phyloP scores from a whole-genome alignment of 305 asterid genomes.

The Fraxinus paxiana region DNA sequence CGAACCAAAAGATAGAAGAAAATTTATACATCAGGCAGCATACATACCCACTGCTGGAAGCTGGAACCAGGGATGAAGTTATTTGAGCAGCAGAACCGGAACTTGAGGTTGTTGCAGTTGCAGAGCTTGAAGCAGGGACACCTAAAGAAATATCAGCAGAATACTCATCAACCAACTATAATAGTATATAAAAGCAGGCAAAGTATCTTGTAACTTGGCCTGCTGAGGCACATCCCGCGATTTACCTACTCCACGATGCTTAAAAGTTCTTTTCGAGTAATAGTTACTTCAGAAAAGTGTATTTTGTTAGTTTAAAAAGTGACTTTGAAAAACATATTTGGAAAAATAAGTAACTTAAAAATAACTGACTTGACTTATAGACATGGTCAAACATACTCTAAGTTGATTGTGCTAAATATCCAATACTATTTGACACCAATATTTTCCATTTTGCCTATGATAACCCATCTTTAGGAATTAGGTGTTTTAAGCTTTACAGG shows the following conservation, averaged over 20 bases:
- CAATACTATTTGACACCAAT: background rate
- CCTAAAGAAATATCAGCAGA: slow-evolving; percentile 30
- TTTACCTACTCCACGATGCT: background rate
- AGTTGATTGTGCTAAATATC: background rate
- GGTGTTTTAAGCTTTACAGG: background rate
- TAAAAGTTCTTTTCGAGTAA: background rate
- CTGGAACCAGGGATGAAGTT: slow-evolving; percentile 49
- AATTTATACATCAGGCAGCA: slow-evolving; percentile 10
- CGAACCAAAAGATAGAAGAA: slow-evolving; percentile 3
- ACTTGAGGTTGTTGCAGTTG: slow-evolving; percentile 41
- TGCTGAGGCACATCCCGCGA: no score
- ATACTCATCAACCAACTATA: slow-evolving; percentile 20
- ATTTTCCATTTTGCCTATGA: background rate
- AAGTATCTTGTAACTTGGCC: no score
- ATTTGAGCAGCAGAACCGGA: slow-evolving; percentile 65
- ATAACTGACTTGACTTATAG: background rate
- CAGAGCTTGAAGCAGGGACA: slow-evolving; percentile 40
- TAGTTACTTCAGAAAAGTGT: background rate
- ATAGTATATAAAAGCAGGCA: background rate
- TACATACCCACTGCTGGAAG: slow-evolving; percentile 69
- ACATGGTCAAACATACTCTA: background rate
- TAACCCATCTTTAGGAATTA: background rate
- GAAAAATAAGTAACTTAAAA: background rate
- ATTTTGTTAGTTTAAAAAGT: background rate
- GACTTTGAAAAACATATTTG: background rate